Evolutionary conservation across 1,139 yeast genomes (phyloP).

Genomic region (Magnusiomyces tetraspermus): DNA sequence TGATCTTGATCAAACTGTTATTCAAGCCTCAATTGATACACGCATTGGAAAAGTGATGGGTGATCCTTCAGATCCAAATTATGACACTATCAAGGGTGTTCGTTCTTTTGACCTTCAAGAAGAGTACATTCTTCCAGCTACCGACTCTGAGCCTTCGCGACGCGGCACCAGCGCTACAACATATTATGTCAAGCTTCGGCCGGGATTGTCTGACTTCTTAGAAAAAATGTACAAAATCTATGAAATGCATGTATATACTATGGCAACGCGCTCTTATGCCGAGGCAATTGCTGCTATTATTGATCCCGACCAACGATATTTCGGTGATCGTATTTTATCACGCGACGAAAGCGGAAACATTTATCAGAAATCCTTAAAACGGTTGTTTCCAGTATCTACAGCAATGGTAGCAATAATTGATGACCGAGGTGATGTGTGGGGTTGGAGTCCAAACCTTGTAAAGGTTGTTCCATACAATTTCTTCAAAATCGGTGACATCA

Average conservation of each 20-base stretch:
- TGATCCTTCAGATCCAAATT: constrained; percentile 77
- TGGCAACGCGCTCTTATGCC: constrained; percentile 98
- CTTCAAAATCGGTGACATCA: constrained; percentile 94
- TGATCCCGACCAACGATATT: constrained; percentile 78
- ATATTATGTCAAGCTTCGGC: constrained; percentile 85
- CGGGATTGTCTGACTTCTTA: constrained; percentile 71
- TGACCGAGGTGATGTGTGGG: constrained; percentile 99
- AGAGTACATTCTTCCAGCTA: constrained; percentile 45
- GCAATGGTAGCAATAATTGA: constrained; percentile 95
- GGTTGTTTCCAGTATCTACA: constrained; percentile 92
- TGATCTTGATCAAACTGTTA: constrained; percentile 93
- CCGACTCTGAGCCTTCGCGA: constrained; percentile 14
- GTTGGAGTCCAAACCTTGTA: constrained; percentile 85
- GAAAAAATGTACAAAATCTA: constrained; percentile 52
- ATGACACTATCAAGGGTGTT: constrained; percentile 76
- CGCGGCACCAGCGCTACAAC: constrained; percentile 21
- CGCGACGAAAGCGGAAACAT: constrained; percentile 93
- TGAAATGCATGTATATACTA: constrained; percentile 92
- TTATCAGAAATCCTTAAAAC: constrained; percentile 76
- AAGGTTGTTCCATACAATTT: constrained; percentile 94
- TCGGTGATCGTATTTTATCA: constrained; percentile 84
- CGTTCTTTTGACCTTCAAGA: constrained; percentile 68
- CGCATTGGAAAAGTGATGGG: constrained; percentile 94
- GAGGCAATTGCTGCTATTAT: constrained; percentile 80
- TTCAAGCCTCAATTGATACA: constrained; percentile 96